Conservation (phyloP, 345 rosid genomes). For the Salix caprea region DNA sequence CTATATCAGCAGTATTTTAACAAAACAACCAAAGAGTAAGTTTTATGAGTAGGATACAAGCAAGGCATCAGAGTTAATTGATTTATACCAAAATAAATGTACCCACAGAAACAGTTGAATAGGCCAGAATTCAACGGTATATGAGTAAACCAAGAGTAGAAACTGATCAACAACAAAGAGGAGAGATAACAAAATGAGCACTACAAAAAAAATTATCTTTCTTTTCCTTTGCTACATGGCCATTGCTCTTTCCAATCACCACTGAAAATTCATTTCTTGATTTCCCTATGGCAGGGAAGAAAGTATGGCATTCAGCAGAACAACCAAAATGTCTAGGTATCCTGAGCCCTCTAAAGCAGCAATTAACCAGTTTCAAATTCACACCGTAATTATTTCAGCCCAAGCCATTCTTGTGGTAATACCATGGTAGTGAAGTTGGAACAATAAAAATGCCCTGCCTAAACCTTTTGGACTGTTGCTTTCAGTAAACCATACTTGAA, state of each 20-base stretch:
- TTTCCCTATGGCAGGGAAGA: neutral
- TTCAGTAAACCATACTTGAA: too few relatives aligned
- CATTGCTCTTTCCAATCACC: neutral
- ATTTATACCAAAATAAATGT: neutral
- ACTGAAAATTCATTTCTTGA: neutral
- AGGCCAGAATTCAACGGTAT: neutral
- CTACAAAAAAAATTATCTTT: neutral
- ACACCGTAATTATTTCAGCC: neutral
- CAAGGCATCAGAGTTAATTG: neutral
- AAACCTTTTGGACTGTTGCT: too few relatives aligned
- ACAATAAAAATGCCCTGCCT: too few relatives aligned
- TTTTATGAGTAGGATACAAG: neutral
- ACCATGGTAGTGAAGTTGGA: neutral
- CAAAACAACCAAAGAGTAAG: neutral
- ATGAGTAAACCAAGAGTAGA: neutral
- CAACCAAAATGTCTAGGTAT: neutral
- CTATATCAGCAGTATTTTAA: neutral
- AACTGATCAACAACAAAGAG: neutral
- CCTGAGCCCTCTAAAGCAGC: neutral
- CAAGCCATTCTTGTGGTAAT: neutral
- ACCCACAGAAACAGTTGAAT: neutral
- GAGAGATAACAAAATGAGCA: neutral
- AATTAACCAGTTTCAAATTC: neutral
- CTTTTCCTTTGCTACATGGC: neutral
- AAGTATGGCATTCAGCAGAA: neutral